Evolutionary conservation across 1,284 basidiomycete species (phyloP), one percentile per base, ranked within the genome.

Genomic region (Sporisorium graminicola): DNA sequence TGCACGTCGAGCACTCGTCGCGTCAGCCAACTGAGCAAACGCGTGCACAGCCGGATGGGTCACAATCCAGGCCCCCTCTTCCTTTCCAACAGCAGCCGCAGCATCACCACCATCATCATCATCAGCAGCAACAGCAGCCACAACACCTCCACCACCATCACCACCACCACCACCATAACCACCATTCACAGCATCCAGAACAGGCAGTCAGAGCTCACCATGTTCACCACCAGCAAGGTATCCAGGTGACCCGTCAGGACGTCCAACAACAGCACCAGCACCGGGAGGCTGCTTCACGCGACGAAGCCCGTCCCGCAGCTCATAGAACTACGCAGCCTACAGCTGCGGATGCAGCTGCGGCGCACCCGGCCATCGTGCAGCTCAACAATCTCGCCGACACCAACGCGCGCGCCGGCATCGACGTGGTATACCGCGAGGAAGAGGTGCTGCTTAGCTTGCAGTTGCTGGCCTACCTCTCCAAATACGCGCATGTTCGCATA

Each of bases 401-500:
- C 20, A 72, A 62, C 31, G 65, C 65, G 14, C 62, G 69, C 12
- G 40, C 60, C 18, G 72, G 59, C 40, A 71, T 74, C 46, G 77
- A 82, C 33, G 80, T 82, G 16, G 73, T 82, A 8, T 98, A 95
- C 86, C 90, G 94, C 31, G 95, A 99, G 84, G 95, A 98, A 83
- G 95, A 98, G 80, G 94, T 99, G 0, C 87, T 99, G 3, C 90
- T 97, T 18, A 91, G 92, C 26, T 87, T 99, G 16, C 96, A 99
- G 86, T 90, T 99, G 1, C 89, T 99, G 0, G 97, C 97, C 8
- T 99, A 99, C 83, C 89, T 99, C 24, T 95, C 93, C 87, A 99
- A 99, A 86, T 99, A 99, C 85, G 94, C 96, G 0, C 96, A 99
- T 86, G 95, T 99, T 4, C 89, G 96, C n/a, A 92, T 95, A 77